Evolutionary conservation across 1,139 yeast species (phyloP), one percentile per base, ranked within the genome.

Genomic region (Suhomyces panamericanus): DNA sequence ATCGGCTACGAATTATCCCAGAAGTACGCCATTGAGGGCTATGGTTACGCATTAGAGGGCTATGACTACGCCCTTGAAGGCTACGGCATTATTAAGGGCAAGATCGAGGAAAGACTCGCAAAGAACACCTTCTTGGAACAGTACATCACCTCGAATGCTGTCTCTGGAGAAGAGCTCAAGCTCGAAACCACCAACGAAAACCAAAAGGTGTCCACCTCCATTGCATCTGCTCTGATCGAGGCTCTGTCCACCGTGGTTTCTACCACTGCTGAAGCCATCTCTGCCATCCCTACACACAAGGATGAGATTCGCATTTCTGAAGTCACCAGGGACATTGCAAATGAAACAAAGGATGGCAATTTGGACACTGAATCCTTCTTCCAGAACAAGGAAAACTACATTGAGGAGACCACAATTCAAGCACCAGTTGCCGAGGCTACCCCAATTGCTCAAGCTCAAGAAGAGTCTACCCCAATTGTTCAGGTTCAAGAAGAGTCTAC

Each of bases 41-140:
- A 38, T 24, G 40, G 32, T 5, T 38, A 28, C 14, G 40, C 40
- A 16, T 15, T 26, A 6, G 35, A 38, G 15, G 32, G 32, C 22
- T 22, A 28, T 13, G 30, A 38, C 11, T 31, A 29, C 20, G 39
- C 33, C 31, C 39, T 20, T 30, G 42, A 39, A 34, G 64, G 62
- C 53, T 42, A 54, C 24, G 50, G 49, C 16, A 29, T 64, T 41
- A 63, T 69, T 29, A 71, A 75, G 50, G 72, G 75, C 27, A 75
- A 77, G 41, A 49, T 73, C n/a, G 63, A 65, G 32, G 53, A 62
- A 17, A 63, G 63, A 44, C 60, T 64, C 42, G 58, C 35, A 31
- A 32, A 37, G 16, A 46, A 46, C 9, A 27, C 29, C 20, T 3
- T 34, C 27, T 20, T 37, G 11, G 29, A 16, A 2, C 42, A 39